phyloP scores from a whole-genome alignment of 2,329 filamentous ascomycete species.

The Talaromyces sp. region DNA sequence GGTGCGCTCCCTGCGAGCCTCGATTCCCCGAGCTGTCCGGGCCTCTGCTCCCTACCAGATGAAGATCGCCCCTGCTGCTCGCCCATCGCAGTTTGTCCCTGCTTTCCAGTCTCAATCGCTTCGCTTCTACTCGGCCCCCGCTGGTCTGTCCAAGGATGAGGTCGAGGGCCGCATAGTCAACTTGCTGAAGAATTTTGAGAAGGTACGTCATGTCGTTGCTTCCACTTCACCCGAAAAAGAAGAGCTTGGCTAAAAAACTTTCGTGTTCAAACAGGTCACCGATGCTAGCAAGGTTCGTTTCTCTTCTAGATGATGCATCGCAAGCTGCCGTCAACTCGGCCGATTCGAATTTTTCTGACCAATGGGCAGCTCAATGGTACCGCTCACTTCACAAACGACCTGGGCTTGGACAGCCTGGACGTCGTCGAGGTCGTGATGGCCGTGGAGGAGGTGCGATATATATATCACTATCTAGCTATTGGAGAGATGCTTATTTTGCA shows the following conservation, averaged over 20 bases:
- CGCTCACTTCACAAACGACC: constrained; percentile 94
- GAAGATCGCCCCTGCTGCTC: constrained; percentile 56
- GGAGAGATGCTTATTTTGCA: constrained; percentile 5
- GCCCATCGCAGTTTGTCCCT: constrained; percentile 55
- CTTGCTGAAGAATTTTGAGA: constrained; percentile 93
- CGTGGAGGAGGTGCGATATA: constrained; percentile 76
- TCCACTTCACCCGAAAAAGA: background rate
- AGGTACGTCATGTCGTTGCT: constrained; percentile 53
- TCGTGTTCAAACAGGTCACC: constrained; percentile 22
- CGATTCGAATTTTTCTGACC: constrained; percentile 16
- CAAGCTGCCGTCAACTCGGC: background rate
- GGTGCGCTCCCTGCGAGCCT: constrained; percentile 65
- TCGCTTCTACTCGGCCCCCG: constrained; percentile 80
- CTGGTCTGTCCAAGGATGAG: constrained; percentile 72
- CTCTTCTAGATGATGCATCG: background rate
- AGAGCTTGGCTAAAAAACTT: background rate
- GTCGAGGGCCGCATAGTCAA: constrained; percentile 89
- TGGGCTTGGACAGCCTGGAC: constrained; percentile 93
- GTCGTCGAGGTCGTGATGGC: constrained; percentile 99
- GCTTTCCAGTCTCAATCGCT: constrained; percentile 61
- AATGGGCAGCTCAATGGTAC: constrained; percentile 64
- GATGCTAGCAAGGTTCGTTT: constrained; percentile 35
- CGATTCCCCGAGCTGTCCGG: constrained; percentile 46
- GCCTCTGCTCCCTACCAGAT: constrained; percentile 54
- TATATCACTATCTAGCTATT: background rate